These are phyloP conservation scores for Umbilicaria muhlenbergii DNA, from an alignment of 495 filamentous ascomycete genomes.

Conservation along the genomic window DNA sequence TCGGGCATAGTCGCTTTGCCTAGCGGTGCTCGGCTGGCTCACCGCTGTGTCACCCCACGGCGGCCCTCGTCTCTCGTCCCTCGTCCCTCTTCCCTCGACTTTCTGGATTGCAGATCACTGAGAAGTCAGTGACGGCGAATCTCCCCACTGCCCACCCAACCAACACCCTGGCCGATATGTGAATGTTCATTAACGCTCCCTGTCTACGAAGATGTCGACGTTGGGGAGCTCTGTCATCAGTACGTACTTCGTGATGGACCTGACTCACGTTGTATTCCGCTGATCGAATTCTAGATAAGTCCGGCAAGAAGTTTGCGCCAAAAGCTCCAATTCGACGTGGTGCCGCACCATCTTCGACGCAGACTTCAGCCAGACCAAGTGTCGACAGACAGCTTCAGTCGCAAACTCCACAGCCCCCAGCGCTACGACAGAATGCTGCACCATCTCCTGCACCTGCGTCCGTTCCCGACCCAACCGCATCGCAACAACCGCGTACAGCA, in stretches of 20 bases:
- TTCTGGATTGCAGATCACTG: too few species aligned
- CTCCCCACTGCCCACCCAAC: too few species aligned
- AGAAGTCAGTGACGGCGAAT: too few species aligned
- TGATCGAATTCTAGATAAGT: slow-evolving; percentile 27
- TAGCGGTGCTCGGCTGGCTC: not conserved
- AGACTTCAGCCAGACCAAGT: slow-evolving; percentile 25
- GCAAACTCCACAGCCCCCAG: slow-evolving; percentile 22
- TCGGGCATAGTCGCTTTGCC: not conserved
- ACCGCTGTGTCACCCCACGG: too few species aligned
- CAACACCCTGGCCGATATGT: too few species aligned
- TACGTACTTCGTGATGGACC: slow-evolving; percentile 16
- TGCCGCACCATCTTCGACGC: slow-evolving; percentile 17
- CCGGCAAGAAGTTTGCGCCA: slow-evolving; percentile 38
- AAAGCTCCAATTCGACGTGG: slow-evolving; percentile 34
- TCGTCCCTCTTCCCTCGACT: too few species aligned
- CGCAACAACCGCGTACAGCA: slow-evolving; percentile 5
- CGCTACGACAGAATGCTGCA: slow-evolving; percentile 13
- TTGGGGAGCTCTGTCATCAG: slow-evolving; percentile 44
- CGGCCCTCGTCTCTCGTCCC: too few species aligned
- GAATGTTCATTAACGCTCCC: not conserved
- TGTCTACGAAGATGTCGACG: slow-evolving; percentile 28
- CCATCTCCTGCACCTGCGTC: slow-evolving; percentile 12
- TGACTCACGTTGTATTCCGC: not conserved
- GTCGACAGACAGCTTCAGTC: slow-evolving; percentile 20
- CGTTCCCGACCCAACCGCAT: slow-evolving; percentile 3